Evolutionary conservation across 1,139 yeast genomes (phyloP).

Genomic region (Pichia sorboxylosa): DNA sequence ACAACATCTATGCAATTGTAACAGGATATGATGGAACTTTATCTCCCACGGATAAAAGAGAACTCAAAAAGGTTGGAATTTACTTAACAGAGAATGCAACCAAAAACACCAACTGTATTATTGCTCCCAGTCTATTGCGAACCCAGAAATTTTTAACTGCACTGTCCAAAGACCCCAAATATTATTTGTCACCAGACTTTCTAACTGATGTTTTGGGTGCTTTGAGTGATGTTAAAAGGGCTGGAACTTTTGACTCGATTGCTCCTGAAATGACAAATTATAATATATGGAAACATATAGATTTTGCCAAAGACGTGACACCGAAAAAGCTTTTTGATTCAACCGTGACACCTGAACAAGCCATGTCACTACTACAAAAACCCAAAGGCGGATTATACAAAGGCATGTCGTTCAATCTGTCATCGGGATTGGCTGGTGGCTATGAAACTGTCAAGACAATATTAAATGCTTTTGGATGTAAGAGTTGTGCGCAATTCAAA

Average conservation of each 20-base stretch:
- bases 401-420: constrained; percentile 41
- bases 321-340: constrained; percentile 18
- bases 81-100: constrained; percentile 32
- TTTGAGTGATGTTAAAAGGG: constrained; percentile 23
- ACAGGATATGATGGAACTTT: constrained; percentile 52
- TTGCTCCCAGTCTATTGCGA: constrained; percentile 71
- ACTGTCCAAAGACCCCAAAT: constrained; percentile 28
- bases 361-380: constrained; percentile 21
- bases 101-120: constrained; percentile 26
- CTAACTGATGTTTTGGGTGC: constrained; percentile 32
- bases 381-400: constrained; percentile 30
- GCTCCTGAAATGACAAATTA: constrained; percentile 22
- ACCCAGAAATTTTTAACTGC: constrained; percentile 72
- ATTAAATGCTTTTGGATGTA: constrained; percentile 53
- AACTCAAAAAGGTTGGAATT: constrained; percentile 30
- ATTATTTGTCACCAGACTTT: constrained; percentile 34
- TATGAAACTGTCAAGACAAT: constrained; percentile 48
- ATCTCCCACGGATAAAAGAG: constrained; percentile 27
- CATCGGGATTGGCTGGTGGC: constrained; percentile 61
- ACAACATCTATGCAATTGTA: constrained; percentile 36
- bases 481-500: constrained; percentile 22
- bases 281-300: constrained; percentile 23
- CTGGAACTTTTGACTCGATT: constrained; percentile 13
- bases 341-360: constrained; percentile 22
- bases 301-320: constrained; percentile 19